Evolutionary conservation across 164 flowering plant species (phyloP).

Genomic region (Stephania cephalantha): DNA sequence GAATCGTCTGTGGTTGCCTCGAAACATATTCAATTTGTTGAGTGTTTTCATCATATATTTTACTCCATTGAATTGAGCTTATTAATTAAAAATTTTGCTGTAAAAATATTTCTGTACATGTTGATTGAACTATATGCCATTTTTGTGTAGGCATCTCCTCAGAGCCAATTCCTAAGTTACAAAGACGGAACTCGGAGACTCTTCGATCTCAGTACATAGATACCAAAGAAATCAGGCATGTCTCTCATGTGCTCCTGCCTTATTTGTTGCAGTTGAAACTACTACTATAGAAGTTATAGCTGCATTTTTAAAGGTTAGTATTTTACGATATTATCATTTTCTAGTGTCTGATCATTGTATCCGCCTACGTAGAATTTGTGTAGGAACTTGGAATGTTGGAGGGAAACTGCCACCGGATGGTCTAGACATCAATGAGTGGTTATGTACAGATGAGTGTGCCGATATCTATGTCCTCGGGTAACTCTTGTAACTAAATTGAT

Average conservation of each 20-base stretch:
- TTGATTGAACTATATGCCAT: background rate
- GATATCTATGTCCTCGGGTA: constrained; percentile 98
- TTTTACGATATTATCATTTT: background rate
- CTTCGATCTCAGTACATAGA: constrained; percentile 81
- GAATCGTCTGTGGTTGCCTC: background rate
- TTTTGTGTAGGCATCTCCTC: constrained; percentile 13
- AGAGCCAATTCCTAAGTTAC: constrained; percentile 39
- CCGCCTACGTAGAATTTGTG: constrained; percentile 48
- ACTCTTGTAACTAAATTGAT: constrained; percentile 8
- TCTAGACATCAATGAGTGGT: constrained; percentile 76
- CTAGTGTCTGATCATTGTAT: background rate
- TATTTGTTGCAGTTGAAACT: background rate
- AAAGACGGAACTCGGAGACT: constrained; percentile 87
- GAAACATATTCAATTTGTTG: background rate
- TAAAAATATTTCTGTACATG: background rate
- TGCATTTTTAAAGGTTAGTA: too few relatives aligned
- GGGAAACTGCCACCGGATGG: constrained; percentile 80
- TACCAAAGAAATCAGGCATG: constrained; percentile 69
- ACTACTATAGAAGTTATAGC: background rate
- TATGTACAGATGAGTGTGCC: constrained; percentile 64
- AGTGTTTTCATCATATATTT: background rate
- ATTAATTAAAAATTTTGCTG: background rate
- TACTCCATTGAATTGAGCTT: background rate
- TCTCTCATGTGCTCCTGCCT: background rate
- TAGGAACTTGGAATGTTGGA: constrained; percentile 94